These are phyloP conservation scores for Fusarium staphyleae DNA, from an alignment of 2,329 filamentous ascomycete species.

Conservation along the genomic window DNA sequence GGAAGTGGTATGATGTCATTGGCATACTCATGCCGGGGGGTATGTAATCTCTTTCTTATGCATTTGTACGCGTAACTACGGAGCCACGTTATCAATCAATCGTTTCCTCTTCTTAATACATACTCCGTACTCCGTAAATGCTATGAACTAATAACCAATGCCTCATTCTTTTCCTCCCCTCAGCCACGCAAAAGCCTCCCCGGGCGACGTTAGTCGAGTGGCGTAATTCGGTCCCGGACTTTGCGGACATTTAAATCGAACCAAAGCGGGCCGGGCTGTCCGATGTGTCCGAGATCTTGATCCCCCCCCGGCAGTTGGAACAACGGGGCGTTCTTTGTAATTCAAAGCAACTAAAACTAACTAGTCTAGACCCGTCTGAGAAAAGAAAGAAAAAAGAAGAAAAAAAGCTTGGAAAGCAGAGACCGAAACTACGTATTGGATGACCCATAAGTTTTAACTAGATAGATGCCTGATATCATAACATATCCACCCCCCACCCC, in stretches of 20 bases:
- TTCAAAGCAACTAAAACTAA: too few species aligned
- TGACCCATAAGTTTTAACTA: slow-evolving; percentile 25
- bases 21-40: too few species aligned
- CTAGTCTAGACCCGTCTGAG: too few species aligned
- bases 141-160: too few species aligned
- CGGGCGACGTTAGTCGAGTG: background rate
- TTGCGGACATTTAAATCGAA: background rate
- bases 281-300: slow-evolving; percentile 13
- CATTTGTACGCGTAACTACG: too few species aligned
- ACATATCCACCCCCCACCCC: background rate
- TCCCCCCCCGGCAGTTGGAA: slow-evolving; percentile 13
- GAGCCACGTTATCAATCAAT: too few species aligned
- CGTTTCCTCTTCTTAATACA: background rate
- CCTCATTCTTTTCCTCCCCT: too few species aligned
- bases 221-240: slow-evolving; percentile 1
- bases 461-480: slow-evolving; percentile 6
- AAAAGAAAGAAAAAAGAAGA: too few species aligned
- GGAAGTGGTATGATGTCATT: slow-evolving; percentile 2
- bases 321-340: too few species aligned
- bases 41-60: too few species aligned
- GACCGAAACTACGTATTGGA: slow-evolving; percentile 5
- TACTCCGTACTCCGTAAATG: background rate
- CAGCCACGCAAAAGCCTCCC: too few species aligned
- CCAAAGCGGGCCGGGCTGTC: background rate
- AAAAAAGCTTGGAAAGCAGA: slow-evolving; percentile 25